phyloP scores from a whole-genome alignment of 2,329 filamentous ascomycete species.

The Fusarium sambucinum region DNA sequence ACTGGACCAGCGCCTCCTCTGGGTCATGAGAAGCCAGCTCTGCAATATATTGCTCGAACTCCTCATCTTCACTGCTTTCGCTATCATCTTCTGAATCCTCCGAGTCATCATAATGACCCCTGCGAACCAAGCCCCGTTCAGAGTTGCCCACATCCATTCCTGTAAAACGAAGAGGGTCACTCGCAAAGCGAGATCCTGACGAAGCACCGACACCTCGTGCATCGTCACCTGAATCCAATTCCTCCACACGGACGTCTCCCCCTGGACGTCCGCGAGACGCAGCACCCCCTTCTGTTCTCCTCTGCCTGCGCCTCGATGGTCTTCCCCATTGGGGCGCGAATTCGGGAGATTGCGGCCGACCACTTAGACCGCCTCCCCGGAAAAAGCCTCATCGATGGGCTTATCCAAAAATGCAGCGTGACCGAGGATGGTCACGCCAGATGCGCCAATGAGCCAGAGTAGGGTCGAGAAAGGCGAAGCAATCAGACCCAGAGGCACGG shows the following conservation, averaged over 20 bases:
- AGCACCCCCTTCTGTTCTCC: conserved; percentile 66
- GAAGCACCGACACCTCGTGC: conserved; percentile 66
- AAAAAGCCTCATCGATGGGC: conserved; percentile 99
- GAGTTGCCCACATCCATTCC: conserved; percentile 67
- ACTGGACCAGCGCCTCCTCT: conserved; percentile 81
- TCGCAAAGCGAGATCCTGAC: conserved; percentile 63
- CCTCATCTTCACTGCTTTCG: conserved; percentile 50
- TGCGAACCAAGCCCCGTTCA: conserved; percentile 54
- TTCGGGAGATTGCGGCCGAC: conserved; percentile 99
- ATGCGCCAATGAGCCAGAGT: conserved; percentile 96
- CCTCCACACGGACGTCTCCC: conserved; percentile 67
- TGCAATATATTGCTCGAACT: conserved; percentile 64
- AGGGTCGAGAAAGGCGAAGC: conserved; percentile 86
- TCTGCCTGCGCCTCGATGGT: conserved; percentile 91
- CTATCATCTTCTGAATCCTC: conserved; percentile 54
- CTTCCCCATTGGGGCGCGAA: conserved; percentile 97
- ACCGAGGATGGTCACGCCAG: conserved; percentile 91
- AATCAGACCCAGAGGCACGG: conserved; percentile 86
- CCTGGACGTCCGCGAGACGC: conserved; percentile 56
- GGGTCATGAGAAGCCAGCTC: conserved; percentile 70
- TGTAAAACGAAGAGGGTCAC: conserved; percentile 72
- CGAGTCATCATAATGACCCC: conserved; percentile 53
- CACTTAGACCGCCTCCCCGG: conserved; percentile 99
- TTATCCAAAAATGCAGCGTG: conserved; percentile 97
- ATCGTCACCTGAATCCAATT: conserved; percentile 74